Evolutionary conservation across 441 rosid genomes (phyloP).

Genomic region (Pelargonium fulgidum): DNA sequence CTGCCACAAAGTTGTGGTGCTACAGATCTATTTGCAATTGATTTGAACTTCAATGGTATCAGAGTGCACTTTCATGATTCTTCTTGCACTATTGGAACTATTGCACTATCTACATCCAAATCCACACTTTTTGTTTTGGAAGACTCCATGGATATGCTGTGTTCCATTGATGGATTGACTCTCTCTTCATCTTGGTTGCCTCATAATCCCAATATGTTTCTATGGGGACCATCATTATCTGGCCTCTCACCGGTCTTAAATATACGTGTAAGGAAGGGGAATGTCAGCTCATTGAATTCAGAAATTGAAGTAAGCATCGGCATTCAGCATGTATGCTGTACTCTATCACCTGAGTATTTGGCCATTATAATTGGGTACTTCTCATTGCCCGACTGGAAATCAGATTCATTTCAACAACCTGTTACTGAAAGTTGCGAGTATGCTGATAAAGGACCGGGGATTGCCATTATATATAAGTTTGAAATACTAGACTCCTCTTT

Average conservation of each 20-base stretch:
- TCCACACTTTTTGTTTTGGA: slow-evolving; percentile 42
- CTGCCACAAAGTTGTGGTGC: slow-evolving; percentile 22
- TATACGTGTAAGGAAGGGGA: slow-evolving; percentile 54
- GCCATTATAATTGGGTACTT: slow-evolving; percentile 84
- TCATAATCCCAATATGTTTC: slow-evolving; percentile 42
- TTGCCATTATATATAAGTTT: slow-evolving; percentile 49
- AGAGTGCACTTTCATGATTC: slow-evolving; percentile 84
- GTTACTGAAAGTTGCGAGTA: slow-evolving; percentile 24
- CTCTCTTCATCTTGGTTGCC: slow-evolving; percentile 70
- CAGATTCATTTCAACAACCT: slow-evolving; percentile 35
- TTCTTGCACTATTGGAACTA: slow-evolving; percentile 63
- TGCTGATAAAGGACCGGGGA: slow-evolving; percentile 23
- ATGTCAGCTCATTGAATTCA: slow-evolving; percentile 36
- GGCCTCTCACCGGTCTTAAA: slow-evolving; percentile 60
- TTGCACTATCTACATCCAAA: slow-evolving; percentile 47
- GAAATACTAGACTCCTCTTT: slow-evolving; percentile 72
- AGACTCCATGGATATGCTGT: slow-evolving; percentile 53
- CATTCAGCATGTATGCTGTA: slow-evolving; percentile 76
- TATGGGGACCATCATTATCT: slow-evolving; percentile 66
- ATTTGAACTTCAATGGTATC: slow-evolving; percentile 45
- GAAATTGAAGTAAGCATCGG: slow-evolving; percentile 78
- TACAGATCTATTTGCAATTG: slow-evolving; percentile 30
- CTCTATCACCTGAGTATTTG: slow-evolving; percentile 63
- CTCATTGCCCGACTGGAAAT: slow-evolving; percentile 75
- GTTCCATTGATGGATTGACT: slow-evolving; percentile 58